Evolutionary conservation across 2,329 filamentous ascomycete species (phyloP).

Genomic region (Fusarium siculi): DNA sequence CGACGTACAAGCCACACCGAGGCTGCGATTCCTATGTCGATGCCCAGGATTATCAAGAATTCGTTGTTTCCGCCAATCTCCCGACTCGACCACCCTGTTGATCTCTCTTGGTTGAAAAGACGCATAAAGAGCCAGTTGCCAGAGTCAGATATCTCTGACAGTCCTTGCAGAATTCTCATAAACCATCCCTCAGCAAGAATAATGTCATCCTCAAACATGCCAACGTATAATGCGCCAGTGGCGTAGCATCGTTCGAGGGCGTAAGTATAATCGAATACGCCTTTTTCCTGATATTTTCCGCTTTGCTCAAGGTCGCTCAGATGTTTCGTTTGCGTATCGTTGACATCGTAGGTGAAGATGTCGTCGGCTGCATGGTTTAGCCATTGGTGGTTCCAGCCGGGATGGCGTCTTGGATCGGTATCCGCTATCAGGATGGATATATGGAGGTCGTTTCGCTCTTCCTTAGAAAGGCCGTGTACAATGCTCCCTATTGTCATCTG

Average conservation of each 20-base stretch:
- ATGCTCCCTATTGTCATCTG: slow-evolving; percentile 22
- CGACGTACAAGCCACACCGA: background rate
- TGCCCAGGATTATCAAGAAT: slow-evolving; percentile 2
- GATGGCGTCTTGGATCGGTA: slow-evolving; percentile 10
- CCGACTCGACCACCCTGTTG: slow-evolving; percentile 12
- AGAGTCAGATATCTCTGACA: background rate
- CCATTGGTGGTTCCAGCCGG: slow-evolving; percentile 15
- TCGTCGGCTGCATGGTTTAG: slow-evolving; percentile 7
- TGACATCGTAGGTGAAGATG: slow-evolving; percentile 6
- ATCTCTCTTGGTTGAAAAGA: slow-evolving; percentile 20
- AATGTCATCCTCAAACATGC: slow-evolving; percentile 20
- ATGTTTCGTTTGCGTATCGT: background rate
- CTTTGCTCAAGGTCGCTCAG: background rate
- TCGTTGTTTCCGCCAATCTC: slow-evolving; percentile 18
- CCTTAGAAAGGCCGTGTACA: background rate
- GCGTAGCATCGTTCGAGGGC: slow-evolving; percentile 13
- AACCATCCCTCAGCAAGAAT: slow-evolving; percentile 15
- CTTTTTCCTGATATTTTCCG: slow-evolving; percentile 7
- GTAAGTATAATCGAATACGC: slow-evolving; percentile 5
- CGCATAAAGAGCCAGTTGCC: slow-evolving; percentile 17
- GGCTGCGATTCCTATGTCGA: background rate
- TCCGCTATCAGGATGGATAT: slow-evolving; percentile 19
- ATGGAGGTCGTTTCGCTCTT: slow-evolving; percentile 18
- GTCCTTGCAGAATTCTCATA: background rate
- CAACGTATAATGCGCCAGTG: slow-evolving; percentile 7